phyloP scores from a whole-genome alignment of 805 yeast species.

The Barnettozyma wickerhamii region DNA sequence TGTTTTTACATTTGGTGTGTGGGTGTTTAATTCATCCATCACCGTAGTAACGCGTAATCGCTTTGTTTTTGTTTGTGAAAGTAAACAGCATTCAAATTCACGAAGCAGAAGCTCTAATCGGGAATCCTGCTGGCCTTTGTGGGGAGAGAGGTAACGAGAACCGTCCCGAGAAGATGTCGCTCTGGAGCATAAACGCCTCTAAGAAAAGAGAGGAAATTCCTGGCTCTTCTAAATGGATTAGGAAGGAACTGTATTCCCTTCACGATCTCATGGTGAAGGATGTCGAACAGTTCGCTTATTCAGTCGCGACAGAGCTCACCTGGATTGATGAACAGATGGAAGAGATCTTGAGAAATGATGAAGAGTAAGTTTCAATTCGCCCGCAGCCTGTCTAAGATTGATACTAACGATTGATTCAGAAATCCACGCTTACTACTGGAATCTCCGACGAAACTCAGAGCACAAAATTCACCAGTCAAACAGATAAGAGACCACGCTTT shows the following conservation, averaged over 20 bases:
- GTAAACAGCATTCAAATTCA: too few species aligned
- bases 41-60: neutral
- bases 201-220: slow-evolving; percentile 32
- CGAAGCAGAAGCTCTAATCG: too few species aligned
- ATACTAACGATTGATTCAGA: slow-evolving; percentile 16
- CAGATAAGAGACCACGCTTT: slow-evolving; percentile 21
- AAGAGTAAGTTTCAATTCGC: slow-evolving; percentile 19
- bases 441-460: slow-evolving; percentile 25
- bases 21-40: too few species aligned
- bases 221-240: slow-evolving; percentile 50
- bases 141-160: too few species aligned
- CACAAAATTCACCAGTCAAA: slow-evolving; percentile 25
- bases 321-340: slow-evolving; percentile 40
- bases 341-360: slow-evolving; percentile 26
- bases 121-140: neutral
- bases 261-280: slow-evolving; percentile 34
- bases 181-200: slow-evolving; percentile 28
- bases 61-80: slow-evolving; percentile 7
- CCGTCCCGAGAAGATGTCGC: slow-evolving; percentile 25
- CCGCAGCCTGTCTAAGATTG: neutral
- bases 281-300: slow-evolving; percentile 36
- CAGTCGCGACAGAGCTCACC: slow-evolving; percentile 35
- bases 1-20: too few species aligned
- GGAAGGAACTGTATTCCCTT: slow-evolving; percentile 38
- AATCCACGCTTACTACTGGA: slow-evolving; percentile 25